Conservation (phyloP, 2,329 filamentous ascomycete species). For the Neofusicoccum kwambonambiense region DNA sequence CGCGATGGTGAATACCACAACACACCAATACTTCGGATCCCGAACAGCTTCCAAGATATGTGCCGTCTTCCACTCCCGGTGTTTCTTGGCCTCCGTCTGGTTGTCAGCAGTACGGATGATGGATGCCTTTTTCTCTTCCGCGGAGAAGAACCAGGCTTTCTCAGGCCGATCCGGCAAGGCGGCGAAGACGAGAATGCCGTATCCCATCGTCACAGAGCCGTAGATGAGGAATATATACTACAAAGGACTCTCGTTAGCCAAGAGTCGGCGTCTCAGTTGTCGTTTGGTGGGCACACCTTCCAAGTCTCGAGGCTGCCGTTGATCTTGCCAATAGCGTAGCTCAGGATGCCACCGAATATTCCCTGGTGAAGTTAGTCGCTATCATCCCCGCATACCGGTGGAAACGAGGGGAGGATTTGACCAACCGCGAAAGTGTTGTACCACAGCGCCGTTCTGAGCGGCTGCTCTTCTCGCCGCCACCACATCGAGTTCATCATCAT, state of each 20-base stretch:
- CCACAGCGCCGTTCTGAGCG: not conserved
- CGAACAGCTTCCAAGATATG: not conserved
- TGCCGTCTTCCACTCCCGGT: not conserved
- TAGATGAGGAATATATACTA: slow-evolving; percentile 27
- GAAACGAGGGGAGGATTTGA: not conserved
- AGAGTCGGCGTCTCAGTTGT: no score
- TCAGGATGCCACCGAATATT: slow-evolving; percentile 49
- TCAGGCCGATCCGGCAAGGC: not conserved
- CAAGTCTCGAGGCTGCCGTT: slow-evolving; percentile 46
- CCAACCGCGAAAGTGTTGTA: slow-evolving; percentile 31
- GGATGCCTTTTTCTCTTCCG: not conserved
- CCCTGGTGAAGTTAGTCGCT: slow-evolving; percentile 71
- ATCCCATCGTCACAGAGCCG: not conserved
- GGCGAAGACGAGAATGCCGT: not conserved
- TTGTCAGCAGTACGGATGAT: not conserved
- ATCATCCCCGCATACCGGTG: slow-evolving; percentile 27
- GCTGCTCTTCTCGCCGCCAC: slow-evolving; percentile 13
- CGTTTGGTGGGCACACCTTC: not conserved
- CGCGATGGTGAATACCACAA: not conserved
- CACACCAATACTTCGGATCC: not conserved
- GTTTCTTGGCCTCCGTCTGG: not conserved
- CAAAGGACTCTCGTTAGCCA: slow-evolving; percentile 32
- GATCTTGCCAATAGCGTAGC: not conserved
- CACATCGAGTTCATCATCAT: slow-evolving; percentile 29
- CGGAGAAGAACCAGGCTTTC: not conserved